These are phyloP conservation scores for Leishmania braziliensis DNA, from an alignment of 208 protist genomes.

Conservation along the genomic window DNA sequence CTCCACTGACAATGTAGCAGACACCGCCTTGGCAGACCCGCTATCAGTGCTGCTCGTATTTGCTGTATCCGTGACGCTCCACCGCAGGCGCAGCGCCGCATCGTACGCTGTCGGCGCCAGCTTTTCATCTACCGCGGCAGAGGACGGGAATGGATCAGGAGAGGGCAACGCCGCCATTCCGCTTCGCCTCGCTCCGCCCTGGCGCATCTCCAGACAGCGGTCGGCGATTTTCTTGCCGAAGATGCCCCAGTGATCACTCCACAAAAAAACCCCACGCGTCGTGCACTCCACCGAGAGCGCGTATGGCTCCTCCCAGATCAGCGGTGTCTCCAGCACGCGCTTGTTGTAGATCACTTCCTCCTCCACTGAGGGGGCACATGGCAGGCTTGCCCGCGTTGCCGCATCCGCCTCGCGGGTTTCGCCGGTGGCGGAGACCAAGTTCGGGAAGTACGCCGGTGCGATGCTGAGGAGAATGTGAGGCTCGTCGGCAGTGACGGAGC, in stretches of 20 bases:
- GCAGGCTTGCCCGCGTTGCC: constrained; percentile 16
- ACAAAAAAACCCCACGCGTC: constrained; percentile 52
- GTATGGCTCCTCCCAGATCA: constrained; percentile 83
- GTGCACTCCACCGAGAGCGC: constrained; percentile 71
- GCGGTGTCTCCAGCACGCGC: constrained; percentile 72
- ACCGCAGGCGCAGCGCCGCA: constrained; percentile 13
- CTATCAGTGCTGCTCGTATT: not conserved
- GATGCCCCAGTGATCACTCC: constrained; percentile 74
- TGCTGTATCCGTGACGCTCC: not conserved
- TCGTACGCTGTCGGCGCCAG: not conserved
- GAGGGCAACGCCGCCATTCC: not conserved
- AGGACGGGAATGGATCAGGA: not conserved
- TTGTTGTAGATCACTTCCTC: constrained; percentile 57
- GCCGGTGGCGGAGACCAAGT: constrained; percentile 25
- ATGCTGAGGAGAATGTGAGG: constrained; percentile 75
- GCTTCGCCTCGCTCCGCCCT: not conserved
- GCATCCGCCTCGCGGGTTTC: constrained; percentile 14
- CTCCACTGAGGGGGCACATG: constrained; percentile 28
- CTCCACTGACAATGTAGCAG: constrained; percentile 5
- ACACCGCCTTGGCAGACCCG: not conserved
- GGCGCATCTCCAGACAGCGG: constrained; percentile 20
- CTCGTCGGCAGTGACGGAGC: constrained; percentile 31
- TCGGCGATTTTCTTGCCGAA: constrained; percentile 43
- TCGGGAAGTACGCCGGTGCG: constrained; percentile 62
- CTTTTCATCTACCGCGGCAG: not conserved